Conservation (phyloP, 805 yeast species). For the Saccharomycopsis sp. region DNA sequence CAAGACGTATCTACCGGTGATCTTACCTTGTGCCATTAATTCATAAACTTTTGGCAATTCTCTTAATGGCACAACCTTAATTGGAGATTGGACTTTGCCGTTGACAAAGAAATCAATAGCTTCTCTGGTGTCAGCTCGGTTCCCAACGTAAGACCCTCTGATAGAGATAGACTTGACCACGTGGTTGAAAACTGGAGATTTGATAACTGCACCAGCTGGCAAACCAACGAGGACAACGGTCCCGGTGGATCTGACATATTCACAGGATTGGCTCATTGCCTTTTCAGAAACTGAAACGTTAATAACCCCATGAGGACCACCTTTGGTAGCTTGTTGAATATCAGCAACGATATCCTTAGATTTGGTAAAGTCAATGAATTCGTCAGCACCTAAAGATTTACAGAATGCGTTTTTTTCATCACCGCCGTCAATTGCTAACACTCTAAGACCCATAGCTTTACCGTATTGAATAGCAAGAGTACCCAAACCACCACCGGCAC, state of each 20-base stretch:
- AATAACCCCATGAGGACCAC: conserved; percentile 73
- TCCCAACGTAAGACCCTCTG: conserved; percentile 82
- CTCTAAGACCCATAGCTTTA: conserved; percentile 69
- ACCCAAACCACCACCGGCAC: conserved; percentile 80
- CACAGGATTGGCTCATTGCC: conserved; percentile 56
- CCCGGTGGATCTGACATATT: conserved; percentile 59
- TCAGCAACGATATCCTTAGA: conserved; percentile 49
- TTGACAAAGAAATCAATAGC: conserved; percentile 68
- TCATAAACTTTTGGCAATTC: conserved; percentile 62
- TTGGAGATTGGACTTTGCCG: conserved; percentile 67
- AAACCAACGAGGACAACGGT: conserved; percentile 68
- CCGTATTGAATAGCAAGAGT: conserved; percentile 71
- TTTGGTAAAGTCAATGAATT: conserved; percentile 51
- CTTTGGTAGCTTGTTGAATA: conserved; percentile 50
- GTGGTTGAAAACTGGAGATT: conserved; percentile 62
- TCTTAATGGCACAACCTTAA: conserved; percentile 69
- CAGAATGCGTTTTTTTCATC: conserved; percentile 50
- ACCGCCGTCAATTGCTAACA: conserved; percentile 67
- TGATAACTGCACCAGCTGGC: conserved; percentile 72
- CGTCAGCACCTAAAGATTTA: conserved; percentile 59
- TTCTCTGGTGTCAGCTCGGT: conserved; percentile 81
- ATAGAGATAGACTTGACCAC: conserved; percentile 68
- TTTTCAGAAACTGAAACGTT: conserved; percentile 68
- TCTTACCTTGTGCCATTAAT: conserved; percentile 77
- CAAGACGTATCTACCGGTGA: conserved; percentile 83